Conservation (phyloP, 2,329 filamentous ascomycete species). For the Monilinia fructicola region DNA sequence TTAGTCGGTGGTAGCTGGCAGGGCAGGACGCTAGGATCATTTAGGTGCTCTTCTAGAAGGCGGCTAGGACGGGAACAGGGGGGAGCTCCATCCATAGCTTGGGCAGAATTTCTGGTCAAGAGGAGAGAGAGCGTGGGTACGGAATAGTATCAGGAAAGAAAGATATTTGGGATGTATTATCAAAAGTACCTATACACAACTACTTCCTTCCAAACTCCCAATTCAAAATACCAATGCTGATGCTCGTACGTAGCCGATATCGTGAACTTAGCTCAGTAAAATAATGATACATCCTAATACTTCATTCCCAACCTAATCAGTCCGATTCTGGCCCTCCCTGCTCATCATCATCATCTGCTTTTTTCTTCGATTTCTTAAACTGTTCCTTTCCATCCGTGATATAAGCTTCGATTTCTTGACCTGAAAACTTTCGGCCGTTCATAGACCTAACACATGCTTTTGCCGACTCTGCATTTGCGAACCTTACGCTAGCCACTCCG, state of each 20-base stretch:
- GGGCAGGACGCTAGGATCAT: background rate
- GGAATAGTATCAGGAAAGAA: background rate
- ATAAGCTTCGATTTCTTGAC: slow-evolving; percentile 68
- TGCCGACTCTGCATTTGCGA: slow-evolving; percentile 69
- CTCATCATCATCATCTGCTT: slow-evolving; percentile 42
- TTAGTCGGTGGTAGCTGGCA: background rate
- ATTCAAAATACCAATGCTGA: background rate
- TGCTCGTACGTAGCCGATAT: slow-evolving; percentile 9
- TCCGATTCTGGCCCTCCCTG: slow-evolving; percentile 11
- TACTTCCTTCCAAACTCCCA: slow-evolving; percentile 7
- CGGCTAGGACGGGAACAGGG: slow-evolving; percentile 6
- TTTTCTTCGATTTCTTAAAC: slow-evolving; percentile 67
- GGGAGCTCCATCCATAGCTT: slow-evolving; percentile 16
- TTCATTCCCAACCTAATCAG: slow-evolving; percentile 2
- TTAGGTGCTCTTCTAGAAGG: background rate
- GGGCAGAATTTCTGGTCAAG: background rate
- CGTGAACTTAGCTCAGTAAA: background rate
- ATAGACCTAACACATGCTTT: slow-evolving; percentile 70
- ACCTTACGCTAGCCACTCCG: slow-evolving; percentile 83
- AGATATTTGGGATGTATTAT: background rate
- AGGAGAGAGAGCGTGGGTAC: background rate
- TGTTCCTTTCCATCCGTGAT: slow-evolving; percentile 69
- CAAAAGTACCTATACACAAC: background rate
- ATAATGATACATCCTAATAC: slow-evolving; percentile 7
- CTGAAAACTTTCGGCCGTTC: slow-evolving; percentile 77